These are phyloP conservation scores for Backusella circina DNA, from an alignment of 192 early-diverging fungal genomes.

Conservation along the genomic window DNA sequence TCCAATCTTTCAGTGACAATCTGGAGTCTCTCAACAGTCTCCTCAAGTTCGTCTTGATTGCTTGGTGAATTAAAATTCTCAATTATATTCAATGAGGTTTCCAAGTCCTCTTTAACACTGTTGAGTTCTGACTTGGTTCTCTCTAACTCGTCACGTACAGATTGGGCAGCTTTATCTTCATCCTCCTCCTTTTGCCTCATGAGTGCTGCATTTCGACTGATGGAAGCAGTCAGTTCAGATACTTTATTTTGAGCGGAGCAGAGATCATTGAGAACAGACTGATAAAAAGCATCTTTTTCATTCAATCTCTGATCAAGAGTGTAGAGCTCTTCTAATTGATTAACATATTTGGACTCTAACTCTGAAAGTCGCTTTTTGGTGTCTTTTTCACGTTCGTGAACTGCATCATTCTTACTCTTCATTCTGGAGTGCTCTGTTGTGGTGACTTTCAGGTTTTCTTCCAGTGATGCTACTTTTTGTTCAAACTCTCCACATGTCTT, in stretches of 20 bases:
- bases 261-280: background rate
- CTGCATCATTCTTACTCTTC: background rate
- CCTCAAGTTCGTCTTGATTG: background rate
- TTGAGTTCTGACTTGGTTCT: background rate
- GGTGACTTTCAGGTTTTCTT: background rate
- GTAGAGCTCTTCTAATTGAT: background rate
- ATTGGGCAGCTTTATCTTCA: background rate
- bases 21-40: background rate
- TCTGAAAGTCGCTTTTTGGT: background rate
- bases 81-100: background rate
- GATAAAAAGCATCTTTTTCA: background rate
- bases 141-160: background rate
- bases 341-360: background rate
- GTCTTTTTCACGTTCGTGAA: background rate
- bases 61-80: background rate
- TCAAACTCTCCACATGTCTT: background rate
- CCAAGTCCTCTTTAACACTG: background rate
- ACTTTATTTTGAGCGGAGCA: background rate
- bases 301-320: background rate
- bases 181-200: background rate
- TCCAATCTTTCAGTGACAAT: background rate
- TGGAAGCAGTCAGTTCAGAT: background rate
- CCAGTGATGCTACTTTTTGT: background rate
- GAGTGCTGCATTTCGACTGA: background rate
- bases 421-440: background rate